phyloP scores from a whole-genome alignment of 2,329 filamentous ascomycete genomes.

The Colletotrichum limetticola region DNA sequence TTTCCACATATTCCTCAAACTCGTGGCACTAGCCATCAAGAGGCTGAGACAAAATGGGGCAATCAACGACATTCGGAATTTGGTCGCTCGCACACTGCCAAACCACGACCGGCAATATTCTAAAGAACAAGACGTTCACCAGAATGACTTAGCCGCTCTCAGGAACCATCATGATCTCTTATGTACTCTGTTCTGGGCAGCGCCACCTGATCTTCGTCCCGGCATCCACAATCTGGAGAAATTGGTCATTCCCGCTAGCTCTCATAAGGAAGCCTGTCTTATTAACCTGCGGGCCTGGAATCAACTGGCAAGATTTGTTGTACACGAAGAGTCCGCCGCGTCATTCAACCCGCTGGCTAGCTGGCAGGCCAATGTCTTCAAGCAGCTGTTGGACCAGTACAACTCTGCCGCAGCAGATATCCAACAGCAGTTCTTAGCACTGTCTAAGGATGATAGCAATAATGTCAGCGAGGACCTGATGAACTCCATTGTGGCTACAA shows the following conservation, averaged over 20 bases:
- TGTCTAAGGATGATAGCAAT: slow-evolving; percentile 58
- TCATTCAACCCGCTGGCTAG: slow-evolving; percentile 57
- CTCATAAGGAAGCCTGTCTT: slow-evolving; percentile 74
- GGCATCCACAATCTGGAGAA: slow-evolving; percentile 65
- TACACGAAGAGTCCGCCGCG: slow-evolving; percentile 52
- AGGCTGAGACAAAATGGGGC: slow-evolving; percentile 59
- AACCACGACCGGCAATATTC: slow-evolving; percentile 74
- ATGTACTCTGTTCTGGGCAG: slow-evolving; percentile 73
- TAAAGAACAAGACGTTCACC: slow-evolving; percentile 69
- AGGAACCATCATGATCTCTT: slow-evolving; percentile 77
- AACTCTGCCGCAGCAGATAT: slow-evolving; percentile 66
- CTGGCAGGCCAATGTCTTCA: slow-evolving; percentile 68
- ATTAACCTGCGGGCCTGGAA: slow-evolving; percentile 73
- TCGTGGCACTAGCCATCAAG: slow-evolving; percentile 67
- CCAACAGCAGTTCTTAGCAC: slow-evolving; percentile 62
- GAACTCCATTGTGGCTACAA: slow-evolving; percentile 60
- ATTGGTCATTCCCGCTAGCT: slow-evolving; percentile 67
- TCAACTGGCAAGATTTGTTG: slow-evolving; percentile 69
- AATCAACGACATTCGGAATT: slow-evolving; percentile 68
- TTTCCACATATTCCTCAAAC: slow-evolving; percentile 76
- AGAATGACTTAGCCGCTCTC: slow-evolving; percentile 71
- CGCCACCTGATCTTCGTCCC: slow-evolving; percentile 65
- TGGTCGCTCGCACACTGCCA: slow-evolving; percentile 70
- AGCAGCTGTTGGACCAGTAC: slow-evolving; percentile 67
- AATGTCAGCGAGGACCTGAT: slow-evolving; percentile 57